These are phyloP conservation scores for Epichloe scottii DNA, from an alignment of 2,329 filamentous ascomycete species.

Conservation along the genomic window DNA sequence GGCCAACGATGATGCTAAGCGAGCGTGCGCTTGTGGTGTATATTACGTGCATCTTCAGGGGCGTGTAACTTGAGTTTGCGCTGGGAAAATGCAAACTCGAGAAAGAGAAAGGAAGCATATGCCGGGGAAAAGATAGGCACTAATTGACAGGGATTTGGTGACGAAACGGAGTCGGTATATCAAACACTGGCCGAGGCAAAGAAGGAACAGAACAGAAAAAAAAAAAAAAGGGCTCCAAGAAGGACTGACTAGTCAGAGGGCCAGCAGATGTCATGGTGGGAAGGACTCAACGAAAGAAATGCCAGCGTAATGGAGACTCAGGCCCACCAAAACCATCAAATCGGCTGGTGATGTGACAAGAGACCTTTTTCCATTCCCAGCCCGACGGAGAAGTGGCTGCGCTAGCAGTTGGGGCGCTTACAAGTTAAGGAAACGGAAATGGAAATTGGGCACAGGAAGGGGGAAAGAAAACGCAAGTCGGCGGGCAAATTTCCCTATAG, in stretches of 20 bases:
- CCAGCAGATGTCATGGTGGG: constrained; percentile 6
- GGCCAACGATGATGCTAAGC: constrained; percentile 2
- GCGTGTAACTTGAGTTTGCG: not conserved
- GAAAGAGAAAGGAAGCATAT: constrained; percentile 22
- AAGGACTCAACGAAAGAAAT: constrained; percentile 4
- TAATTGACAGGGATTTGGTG: not conserved
- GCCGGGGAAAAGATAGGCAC: constrained; percentile 16
- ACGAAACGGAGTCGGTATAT: not conserved
- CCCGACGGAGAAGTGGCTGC: constrained; percentile 14
- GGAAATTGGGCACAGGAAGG: no score
- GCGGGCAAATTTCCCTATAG: no score
- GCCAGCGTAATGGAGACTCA: constrained; percentile 10
- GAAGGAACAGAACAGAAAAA: not conserved
- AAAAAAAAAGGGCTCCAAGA: constrained; percentile 17
- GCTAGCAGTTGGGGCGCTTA: constrained; percentile 14
- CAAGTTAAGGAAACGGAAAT: not conserved
- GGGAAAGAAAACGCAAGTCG: no score
- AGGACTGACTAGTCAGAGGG: constrained; percentile 10
- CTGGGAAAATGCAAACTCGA: constrained; percentile 2
- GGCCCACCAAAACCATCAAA: not conserved
- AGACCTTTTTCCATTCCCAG: not conserved
- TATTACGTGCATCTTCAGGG: not conserved
- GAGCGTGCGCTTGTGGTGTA: constrained; percentile 1
- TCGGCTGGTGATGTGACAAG: constrained; percentile 17
- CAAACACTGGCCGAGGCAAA: not conserved